Evolutionary conservation across 208 protist species (phyloP), one percentile per base, ranked within the genome.

Genomic region (Wallacemonas sp.): DNA sequence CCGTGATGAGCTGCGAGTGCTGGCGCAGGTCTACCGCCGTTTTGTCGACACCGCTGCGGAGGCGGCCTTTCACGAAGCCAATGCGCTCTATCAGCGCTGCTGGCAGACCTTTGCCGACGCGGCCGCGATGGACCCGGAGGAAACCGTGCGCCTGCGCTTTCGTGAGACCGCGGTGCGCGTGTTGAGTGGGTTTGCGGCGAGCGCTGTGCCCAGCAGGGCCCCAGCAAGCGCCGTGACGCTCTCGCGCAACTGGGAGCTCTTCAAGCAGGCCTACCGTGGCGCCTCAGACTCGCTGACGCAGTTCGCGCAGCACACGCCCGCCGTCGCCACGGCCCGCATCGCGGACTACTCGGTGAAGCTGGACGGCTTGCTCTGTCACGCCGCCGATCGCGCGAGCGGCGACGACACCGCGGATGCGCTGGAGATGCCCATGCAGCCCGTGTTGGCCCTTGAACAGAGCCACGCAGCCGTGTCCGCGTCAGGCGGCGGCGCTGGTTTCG

Each of bases 381-480:
- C 48, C 17, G 6, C 55, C 8, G 36, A 43, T 19, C 61, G 44
- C 43, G 38, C 36, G 9, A 14, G 36, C 9, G 36, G 36, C 36
- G 47, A 55, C 24, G 24, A 55, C 21, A 30, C 23, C 3, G 30
- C 23, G 48, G 65, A 54, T 2, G 39, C 26, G n/a, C 47, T 62
- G 14, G 43, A 39, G 44, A 39, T 65, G 21, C 63, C 48, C 27
- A 34, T 32, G 39, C 62, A 72, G 61, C 60, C 72, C 2, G 52
- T 64, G 19, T 30, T 70, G 29, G 34, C 57, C 23, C 66, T 66
- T 0, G 56, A 71, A 34, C 56, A 66, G 32, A 5, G 21, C 21
- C 38, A 34, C 30, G 8, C 46, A 6, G n/a, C n/a, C n/a, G n/a
- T n/a, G n/a, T n/a, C n/a, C n/a, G n/a, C n/a, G n/a, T n/a, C n/a